Evolutionary conservation across 108 stramenopile species (phyloP).

Genomic region (Discostella pseudostelligera): DNA sequence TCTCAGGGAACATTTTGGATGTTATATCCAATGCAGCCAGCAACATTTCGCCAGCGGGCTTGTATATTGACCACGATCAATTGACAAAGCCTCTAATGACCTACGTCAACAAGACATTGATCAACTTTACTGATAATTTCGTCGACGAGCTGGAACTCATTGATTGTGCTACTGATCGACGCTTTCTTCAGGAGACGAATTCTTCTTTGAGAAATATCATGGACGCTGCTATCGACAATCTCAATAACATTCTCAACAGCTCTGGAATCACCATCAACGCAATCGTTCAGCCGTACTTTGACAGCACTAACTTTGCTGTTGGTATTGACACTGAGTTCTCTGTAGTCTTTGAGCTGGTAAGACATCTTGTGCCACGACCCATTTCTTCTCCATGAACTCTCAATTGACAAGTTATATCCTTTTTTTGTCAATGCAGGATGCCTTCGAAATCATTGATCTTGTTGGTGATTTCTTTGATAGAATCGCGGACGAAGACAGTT

Average conservation of each 20-base stretch:
- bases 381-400: not conserved
- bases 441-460: not conserved
- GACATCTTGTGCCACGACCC: not conserved
- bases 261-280: conserved; percentile 8
- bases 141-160: conserved; percentile 1
- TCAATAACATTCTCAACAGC: not conserved
- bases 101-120: conserved; percentile 13
- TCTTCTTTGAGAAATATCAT: conserved; percentile 6
- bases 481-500: conserved; percentile 1
- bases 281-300: conserved; percentile 7
- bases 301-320: conserved; percentile 5
- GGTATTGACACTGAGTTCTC: conserved; percentile 3
- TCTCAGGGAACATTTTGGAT: not conserved
- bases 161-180: not conserved
- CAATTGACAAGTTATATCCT: not conserved
- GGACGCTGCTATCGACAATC: conserved; percentile 3
- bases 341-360: conserved; percentile 6
- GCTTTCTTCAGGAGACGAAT: conserved; percentile 6
- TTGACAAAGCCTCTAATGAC: conserved; percentile 9
- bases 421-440: too few species aligned
- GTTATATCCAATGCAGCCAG: not conserved
- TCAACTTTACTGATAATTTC: not conserved
- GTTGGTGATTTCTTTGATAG: not conserved
- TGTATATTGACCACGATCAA: conserved; percentile 1
- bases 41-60: not conserved